Evolutionary conservation across 2,329 filamentous ascomycete genomes (phyloP).

Genomic region (Endocalyx cinctus): DNA sequence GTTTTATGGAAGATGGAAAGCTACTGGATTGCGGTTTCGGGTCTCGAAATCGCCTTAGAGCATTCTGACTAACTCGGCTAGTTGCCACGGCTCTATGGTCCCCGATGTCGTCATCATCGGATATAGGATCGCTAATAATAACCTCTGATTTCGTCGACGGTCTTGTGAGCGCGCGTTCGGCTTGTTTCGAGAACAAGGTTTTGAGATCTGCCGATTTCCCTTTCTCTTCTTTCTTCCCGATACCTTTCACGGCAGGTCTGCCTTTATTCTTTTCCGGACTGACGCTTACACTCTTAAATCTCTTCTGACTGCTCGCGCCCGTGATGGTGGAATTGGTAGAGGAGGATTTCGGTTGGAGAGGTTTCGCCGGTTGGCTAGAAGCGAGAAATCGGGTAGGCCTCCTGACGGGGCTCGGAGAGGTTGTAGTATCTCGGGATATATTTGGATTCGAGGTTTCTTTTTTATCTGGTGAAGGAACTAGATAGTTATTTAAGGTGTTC

Average conservation of each 20-base stretch:
- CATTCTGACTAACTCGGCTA: constrained; percentile 53
- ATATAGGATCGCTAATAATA: constrained; percentile 53
- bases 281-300: constrained; percentile 34
- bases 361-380: constrained; percentile 16
- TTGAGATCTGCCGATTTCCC: constrained; percentile 53
- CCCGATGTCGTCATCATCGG: constrained; percentile 54
- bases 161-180: constrained; percentile 40
- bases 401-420: constrained; percentile 22
- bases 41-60: constrained; percentile 47
- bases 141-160: constrained; percentile 38
- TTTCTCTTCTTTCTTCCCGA: constrained; percentile 45
- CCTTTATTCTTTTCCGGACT: constrained; percentile 42
- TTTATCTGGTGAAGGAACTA: constrained; percentile 48
- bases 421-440: constrained; percentile 7
- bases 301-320: constrained; percentile 16
- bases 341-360: constrained; percentile 19
- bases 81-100: constrained; percentile 44
- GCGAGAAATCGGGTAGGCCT: constrained; percentile 14
- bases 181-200: constrained; percentile 58
- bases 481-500: constrained; percentile 49
- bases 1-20: constrained; percentile 12
- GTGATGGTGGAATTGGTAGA: constrained; percentile 21
- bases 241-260: constrained; percentile 21
- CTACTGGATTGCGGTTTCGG: constrained; percentile 21
- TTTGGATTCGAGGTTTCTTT: constrained; percentile 21